Evolutionary conservation across 352 stramenopile species (phyloP).

Genomic region (Phytopythium sindhum): DNA sequence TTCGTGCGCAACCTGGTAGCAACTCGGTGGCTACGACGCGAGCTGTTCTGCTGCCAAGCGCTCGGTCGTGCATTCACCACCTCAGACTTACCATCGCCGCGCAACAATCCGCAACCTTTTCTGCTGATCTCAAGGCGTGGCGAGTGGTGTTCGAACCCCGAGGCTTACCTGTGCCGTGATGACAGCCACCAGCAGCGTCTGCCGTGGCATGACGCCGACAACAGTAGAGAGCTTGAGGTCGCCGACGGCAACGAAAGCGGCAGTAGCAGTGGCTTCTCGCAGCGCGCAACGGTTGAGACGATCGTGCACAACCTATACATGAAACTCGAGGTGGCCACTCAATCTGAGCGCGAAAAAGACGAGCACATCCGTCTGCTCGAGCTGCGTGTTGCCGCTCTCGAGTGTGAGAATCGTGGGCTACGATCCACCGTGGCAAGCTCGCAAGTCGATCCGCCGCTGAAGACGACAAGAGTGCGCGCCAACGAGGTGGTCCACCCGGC

Average conservation of each 20-base stretch:
- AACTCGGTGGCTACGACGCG: conserved; percentile 12
- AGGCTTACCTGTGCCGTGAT: background rate
- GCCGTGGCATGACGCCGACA: background rate
- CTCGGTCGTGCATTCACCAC: conserved; percentile 17
- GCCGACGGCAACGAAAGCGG: background rate
- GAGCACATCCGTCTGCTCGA: conserved; percentile 24
- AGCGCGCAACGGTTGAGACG: conserved; percentile 27
- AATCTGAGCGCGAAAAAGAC: conserved; percentile 10
- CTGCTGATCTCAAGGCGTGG: background rate
- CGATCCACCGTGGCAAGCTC: background rate
- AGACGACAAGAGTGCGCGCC: background rate
- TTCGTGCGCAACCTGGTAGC: conserved; percentile 16
- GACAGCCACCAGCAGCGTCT: background rate
- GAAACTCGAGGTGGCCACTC: conserved; percentile 15
- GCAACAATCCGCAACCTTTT: background rate
- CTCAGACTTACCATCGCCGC: background rate
- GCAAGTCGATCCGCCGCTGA: no score
- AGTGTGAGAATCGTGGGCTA: conserved; percentile 14
- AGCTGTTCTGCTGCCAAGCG: conserved; percentile 5
- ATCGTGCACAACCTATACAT: conserved; percentile 30
- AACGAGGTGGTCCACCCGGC: background rate
- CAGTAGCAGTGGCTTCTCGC: conserved; percentile 12
- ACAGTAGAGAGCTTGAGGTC: conserved; percentile 2
- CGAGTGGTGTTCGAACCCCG: no score
- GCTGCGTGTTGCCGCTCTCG: conserved; percentile 12